Conservation (phyloP, 148 eudicot genomes). For the Fagopyrum homotropicum region DNA sequence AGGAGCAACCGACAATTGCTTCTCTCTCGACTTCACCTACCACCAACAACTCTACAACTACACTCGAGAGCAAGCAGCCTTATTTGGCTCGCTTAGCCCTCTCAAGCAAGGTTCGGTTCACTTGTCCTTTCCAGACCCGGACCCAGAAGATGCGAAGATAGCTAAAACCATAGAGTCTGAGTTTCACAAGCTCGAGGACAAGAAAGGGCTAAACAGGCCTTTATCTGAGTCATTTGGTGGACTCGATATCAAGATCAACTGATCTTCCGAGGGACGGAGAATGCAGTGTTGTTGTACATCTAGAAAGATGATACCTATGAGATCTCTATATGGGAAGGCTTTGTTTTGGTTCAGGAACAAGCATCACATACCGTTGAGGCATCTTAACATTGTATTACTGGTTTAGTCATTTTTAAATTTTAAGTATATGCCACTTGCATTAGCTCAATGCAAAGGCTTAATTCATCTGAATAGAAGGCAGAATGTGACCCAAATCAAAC, state of each 20-base stretch:
- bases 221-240: conserved; percentile 35
- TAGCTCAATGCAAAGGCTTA: neutral
- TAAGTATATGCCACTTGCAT: neutral
- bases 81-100: conserved; percentile 23
- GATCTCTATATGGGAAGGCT: neutral
- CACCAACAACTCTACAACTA: conserved; percentile 52
- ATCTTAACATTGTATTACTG: conserved; percentile 1
- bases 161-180: conserved; percentile 71
- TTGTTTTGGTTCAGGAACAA: neutral
- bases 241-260: conserved; percentile 46
- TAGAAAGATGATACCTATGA: conserved; percentile 2
- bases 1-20: conserved; percentile 50
- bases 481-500: neutral
- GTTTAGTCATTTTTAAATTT: neutral
- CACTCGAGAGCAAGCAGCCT: conserved; percentile 48
- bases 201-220: conserved; percentile 30
- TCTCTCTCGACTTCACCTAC: conserved; percentile 47
- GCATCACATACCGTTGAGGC: neutral
- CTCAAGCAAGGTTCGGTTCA: conserved; percentile 75
- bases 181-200: conserved; percentile 54
- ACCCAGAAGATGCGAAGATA: conserved; percentile 63
- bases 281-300: neutral
- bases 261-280: conserved; percentile 13
- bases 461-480: neutral
- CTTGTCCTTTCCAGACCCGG: conserved; percentile 68